Evolutionary conservation across 805 yeast species (phyloP), one percentile per base, ranked within the genome.

Genomic region (Clavispora carvajalis): DNA sequence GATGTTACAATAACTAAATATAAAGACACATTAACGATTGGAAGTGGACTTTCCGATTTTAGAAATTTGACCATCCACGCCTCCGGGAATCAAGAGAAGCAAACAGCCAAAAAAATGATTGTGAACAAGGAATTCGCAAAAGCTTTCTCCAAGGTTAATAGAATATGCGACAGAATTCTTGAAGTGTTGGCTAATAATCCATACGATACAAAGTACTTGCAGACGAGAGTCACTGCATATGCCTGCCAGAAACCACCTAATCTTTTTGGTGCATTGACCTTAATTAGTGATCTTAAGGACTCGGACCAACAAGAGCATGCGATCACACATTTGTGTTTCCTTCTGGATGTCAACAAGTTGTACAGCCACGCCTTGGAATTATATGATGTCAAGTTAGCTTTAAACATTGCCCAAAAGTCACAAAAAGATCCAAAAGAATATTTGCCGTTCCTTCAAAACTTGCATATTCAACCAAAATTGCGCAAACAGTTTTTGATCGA

Each of bases 361-460:
- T 93, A 91, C 62, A 74, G 80, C 36, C 80, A 82, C 15, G 85
- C 97, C 0, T 72, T 93, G 43, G 84, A 95, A 2, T 66, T 85
- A 16, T 93, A 93, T 55, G 84, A 93, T 57, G 80, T 93, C 31
- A 80, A 81, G 41, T 67, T 91, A 53, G 78, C 98, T 0, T 71
- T 93, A 42, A 72, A 76, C 10, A 81, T 93, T 44, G 99, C 99
- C 0, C 98, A 95, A 59, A 93, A 89, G 55, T 89, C 97, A 0
- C 98, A 91, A 62, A 90, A 84, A 72, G 99, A 93, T 65, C 99
- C 99, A 18, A 88, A 90, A 55, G 99, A 93, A 62, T 93, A 93
- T 52, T 67, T 93, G 38, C 96, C 99, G 38, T 93, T 93, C 61
- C 71, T 93, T 49, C 95, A 88, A 55, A 74, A 80, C 36, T 68